Percentiles rank a stretch among this genome's conserved stretches.
These are phyloP conservation scores for Pelargonium australe DNA, from an alignment of 441 rosid genomes.

Conservation along the genomic window DNA sequence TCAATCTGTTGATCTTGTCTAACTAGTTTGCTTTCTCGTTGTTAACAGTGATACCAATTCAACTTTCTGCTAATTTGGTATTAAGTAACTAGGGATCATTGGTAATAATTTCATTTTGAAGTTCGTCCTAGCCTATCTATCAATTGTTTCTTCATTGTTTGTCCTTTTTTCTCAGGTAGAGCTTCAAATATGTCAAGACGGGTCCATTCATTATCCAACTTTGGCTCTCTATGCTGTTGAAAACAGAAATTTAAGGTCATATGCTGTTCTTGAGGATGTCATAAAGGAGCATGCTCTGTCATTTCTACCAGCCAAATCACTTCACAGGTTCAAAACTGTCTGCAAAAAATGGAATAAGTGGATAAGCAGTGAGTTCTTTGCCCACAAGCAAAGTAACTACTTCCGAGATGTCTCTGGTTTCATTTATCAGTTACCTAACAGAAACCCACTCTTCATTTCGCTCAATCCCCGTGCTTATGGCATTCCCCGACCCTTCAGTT, in stretches of 20 bases:
- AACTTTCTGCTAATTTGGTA: too few relatives aligned
- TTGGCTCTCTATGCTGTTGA: background rate
- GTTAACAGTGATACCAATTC: too few relatives aligned
- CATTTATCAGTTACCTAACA: background rate
- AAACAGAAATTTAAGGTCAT: background rate
- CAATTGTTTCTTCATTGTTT: background rate
- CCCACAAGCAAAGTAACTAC: constrained; percentile 2
- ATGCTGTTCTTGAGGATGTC: constrained; percentile 1
- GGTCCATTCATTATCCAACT: background rate
- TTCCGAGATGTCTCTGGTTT: constrained; percentile 11
- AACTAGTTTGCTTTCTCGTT: too few relatives aligned
- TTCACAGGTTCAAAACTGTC: constrained; percentile 13
- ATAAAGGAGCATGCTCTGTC: constrained; percentile 12
- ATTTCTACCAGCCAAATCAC: constrained; percentile 11
- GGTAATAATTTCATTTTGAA: background rate
- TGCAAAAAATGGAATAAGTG: constrained; percentile 8
- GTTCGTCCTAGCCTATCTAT: background rate
- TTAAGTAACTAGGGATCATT: background rate
- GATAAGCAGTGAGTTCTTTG: constrained; percentile 7
- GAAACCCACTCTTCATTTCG: background rate
- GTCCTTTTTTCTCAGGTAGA: background rate
- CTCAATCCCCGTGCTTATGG: constrained; percentile 21
- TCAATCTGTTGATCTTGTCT: too few relatives aligned
- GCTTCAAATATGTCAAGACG: background rate
- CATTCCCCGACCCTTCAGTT: constrained; percentile 29